Conservation (phyloP, 495 filamentous ascomycete species). For the Thermochaetoides thermophila region DNA sequence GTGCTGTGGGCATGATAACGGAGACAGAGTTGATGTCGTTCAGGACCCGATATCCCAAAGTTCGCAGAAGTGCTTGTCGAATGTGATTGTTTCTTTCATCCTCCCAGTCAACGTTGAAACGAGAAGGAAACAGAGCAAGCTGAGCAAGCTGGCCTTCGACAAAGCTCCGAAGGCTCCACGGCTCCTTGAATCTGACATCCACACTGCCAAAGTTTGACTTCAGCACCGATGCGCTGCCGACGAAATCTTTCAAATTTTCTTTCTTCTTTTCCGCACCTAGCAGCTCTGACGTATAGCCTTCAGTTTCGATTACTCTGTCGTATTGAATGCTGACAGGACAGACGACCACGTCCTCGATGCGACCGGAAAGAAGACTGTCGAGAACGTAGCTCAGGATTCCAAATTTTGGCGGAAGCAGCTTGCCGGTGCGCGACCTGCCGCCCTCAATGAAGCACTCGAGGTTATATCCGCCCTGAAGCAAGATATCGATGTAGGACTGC, state of each 20-base stretch:
- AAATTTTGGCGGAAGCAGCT: conserved; percentile 85
- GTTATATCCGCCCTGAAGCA: conserved; percentile 82
- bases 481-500: conserved; percentile 86
- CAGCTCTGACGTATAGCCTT: conserved; percentile 88
- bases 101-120: conserved; percentile 25
- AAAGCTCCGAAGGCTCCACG: conserved; percentile 77
- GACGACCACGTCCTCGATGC: conserved; percentile 78
- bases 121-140: conserved; percentile 24
- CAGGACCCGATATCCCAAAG: conserved; percentile 78
- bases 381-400: conserved; percentile 90
- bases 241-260: conserved; percentile 81
- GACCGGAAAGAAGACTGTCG: conserved; percentile 76
- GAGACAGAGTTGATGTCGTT: conserved; percentile 91
- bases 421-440: conserved; percentile 80
- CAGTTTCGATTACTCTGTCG: conserved; percentile 96
- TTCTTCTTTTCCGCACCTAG: conserved; percentile 87
- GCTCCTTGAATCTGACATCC: conserved; percentile 89
- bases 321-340: conserved; percentile 95
- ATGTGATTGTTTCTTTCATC: conserved; percentile 30
- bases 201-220: conserved; percentile 81
- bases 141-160: conserved; percentile 54
- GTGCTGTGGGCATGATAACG: conserved; percentile 91
- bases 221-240: conserved; percentile 67
- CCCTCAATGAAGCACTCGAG: conserved; percentile 97
- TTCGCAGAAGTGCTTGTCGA: conserved; percentile 53